phyloP scores from a whole-genome alignment of 495 filamentous ascomycete genomes.

The Tuber umbilicatum region DNA sequence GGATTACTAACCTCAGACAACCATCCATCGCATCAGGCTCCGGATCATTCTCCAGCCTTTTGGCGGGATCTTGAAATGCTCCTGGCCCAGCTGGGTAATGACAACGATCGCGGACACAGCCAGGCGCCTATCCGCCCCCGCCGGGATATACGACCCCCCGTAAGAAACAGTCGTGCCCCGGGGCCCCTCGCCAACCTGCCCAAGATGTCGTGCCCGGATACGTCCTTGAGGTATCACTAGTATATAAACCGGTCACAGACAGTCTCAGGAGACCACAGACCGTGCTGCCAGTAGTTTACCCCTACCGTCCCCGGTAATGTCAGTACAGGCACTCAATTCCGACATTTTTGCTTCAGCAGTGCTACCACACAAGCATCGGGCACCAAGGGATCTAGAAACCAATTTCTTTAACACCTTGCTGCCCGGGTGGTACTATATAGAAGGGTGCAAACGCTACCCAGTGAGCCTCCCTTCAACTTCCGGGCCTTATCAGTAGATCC shows the following conservation, averaged over 20 bases:
- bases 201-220: background rate
- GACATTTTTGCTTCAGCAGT: background rate
- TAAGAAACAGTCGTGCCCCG: constrained; percentile 13
- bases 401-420: background rate
- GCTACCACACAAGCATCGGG: background rate
- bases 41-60: background rate
- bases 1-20: background rate
- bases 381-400: background rate
- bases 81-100: too few species aligned
- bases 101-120: too few species aligned
- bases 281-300: background rate
- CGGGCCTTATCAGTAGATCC: background rate
- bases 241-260: background rate
- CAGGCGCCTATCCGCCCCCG: background rate
- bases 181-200: background rate
- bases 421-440: background rate
- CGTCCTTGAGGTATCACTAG: background rate
- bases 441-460: background rate
- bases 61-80: too few species aligned
- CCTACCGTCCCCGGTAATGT: background rate
- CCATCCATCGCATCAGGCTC: background rate
- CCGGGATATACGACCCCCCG: constrained; percentile 12
- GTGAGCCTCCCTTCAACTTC: background rate
- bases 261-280: background rate
- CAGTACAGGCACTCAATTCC: background rate